Evolutionary conservation across 2,329 filamentous ascomycete species (phyloP), one percentile per base, ranked within the genome.

Genomic region (Fusarium pseudocircinatum): DNA sequence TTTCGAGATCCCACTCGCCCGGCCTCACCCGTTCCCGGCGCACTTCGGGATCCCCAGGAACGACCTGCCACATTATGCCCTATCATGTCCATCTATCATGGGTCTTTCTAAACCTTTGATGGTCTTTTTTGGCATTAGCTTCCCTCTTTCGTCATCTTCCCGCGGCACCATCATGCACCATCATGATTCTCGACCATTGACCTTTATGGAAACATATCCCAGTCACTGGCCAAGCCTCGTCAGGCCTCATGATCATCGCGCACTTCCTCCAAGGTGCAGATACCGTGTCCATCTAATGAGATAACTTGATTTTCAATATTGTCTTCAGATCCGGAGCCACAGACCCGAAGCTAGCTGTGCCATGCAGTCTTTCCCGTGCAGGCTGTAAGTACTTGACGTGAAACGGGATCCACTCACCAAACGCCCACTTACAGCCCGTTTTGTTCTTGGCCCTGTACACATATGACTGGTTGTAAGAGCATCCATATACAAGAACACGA

Each of bases 11-110:
- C 66, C 69, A 70, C 69, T 70, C 42, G 75, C 74, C 75, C 75
- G 75, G 74, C 67, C 75, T 70, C 60, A 75, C 75, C 75, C 74
- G 73, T 69, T 69, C 68, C 75, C 75, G 67, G 69, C 72, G 67
- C 69, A 65, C 66, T 75, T 78, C 76, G 76, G 76, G 75, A 77
- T 74, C 76, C 75, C 72, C 75, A 78, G 76, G 75, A 77, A 78
- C 73, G 60, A 71, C 63, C 43, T 72, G 68, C 63, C 63, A 69
- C 61, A 61, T 39, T 62, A 50, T 43, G 49, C 42, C 67, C 71
- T 61, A 65, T 69, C 64, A 64, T 61, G 40, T 37, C 63, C 53
- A 67, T 60, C 49, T 62, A 53, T 40, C 56, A 49, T 60, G 30
- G 54, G 66, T 47, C 50, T 63, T 67, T 59, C 40, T 46, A 62